Conservation (phyloP, 352 stramenopile genomes). For the Phytophthora tubulina region DNA sequence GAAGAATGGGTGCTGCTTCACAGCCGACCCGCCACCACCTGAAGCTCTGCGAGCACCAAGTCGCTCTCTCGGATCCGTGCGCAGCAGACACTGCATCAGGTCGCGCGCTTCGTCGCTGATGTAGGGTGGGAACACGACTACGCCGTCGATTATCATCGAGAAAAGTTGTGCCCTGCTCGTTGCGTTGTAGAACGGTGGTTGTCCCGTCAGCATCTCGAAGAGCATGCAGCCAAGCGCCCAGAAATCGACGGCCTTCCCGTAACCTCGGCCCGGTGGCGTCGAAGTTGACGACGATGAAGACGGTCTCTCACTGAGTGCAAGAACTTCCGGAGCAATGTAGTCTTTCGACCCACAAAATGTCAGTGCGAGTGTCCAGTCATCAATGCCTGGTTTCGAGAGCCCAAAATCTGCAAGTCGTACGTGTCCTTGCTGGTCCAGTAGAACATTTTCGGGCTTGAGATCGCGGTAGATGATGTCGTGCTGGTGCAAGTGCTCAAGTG, state of each 20-base stretch:
- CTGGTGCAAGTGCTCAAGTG: constrained; percentile 78
- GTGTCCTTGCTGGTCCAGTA: constrained; percentile 89
- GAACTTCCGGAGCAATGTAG: constrained; percentile 87
- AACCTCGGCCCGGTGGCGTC: constrained; percentile 51
- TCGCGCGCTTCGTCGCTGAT: constrained; percentile 58
- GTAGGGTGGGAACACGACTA: constrained; percentile 61
- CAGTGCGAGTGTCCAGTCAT: constrained; percentile 68
- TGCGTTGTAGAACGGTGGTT: constrained; percentile 88
- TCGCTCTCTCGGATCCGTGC: constrained; percentile 60
- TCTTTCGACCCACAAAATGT: constrained; percentile 92
- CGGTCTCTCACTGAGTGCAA: constrained; percentile 56
- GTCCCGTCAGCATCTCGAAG: constrained; percentile 91
- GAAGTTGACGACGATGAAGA: constrained; percentile 23
- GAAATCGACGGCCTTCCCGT: constrained; percentile 92
- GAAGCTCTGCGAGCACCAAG: constrained; percentile 54
- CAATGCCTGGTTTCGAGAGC: constrained; percentile 77
- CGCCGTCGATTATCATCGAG: constrained; percentile 62
- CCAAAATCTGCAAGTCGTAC: constrained; percentile 93
- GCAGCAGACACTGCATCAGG: constrained; percentile 64
- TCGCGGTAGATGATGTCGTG: constrained; percentile 90
- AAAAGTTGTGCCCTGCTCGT: constrained; percentile 69
- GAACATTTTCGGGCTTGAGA: constrained; percentile 93
- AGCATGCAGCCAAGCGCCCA: constrained; percentile 90
- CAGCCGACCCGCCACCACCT: constrained; percentile 44
- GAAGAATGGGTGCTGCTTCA: constrained; percentile 80